Conservation (phyloP, 2,329 filamentous ascomycete genomes). For the Exophiala spinifera region DNA sequence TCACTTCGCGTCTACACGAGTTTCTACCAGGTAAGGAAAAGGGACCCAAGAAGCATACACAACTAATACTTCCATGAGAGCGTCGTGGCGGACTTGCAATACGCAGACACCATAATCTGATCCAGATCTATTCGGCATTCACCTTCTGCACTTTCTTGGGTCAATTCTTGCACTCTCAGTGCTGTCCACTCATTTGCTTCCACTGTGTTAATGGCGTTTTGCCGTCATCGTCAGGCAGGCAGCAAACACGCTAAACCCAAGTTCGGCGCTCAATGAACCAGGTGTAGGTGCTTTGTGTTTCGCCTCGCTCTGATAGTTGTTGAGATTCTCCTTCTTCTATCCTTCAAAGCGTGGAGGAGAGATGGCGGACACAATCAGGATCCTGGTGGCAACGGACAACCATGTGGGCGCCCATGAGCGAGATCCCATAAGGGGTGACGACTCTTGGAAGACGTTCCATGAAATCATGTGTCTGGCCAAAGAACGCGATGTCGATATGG, state of each 20-base stretch:
- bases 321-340: not conserved
- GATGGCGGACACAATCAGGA: slow-evolving; percentile 80
- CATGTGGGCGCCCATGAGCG: slow-evolving; percentile 97
- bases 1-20: not conserved
- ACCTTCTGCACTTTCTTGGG: not conserved
- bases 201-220: not conserved
- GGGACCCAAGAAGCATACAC: too few species aligned
- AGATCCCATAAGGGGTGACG: slow-evolving; percentile 89
- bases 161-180: not conserved
- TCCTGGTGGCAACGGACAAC: slow-evolving; percentile 91
- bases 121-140: too few species aligned
- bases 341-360: slow-evolving; percentile 25
- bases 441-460: slow-evolving; percentile 95
- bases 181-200: not conserved
- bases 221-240: slow-evolving; percentile 1
- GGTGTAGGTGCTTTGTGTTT: not conserved
- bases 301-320: not conserved
- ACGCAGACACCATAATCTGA: not conserved
- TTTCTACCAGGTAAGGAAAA: too few species aligned
- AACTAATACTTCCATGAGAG: not conserved
- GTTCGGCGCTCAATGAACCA: not conserved
- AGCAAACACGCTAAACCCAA: slow-evolving; percentile 10
- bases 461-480: slow-evolving; percentile 89
- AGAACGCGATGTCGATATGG: slow-evolving; percentile 92
- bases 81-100: not conserved